Conservation (phyloP, 805 yeast genomes). For the Nakazawaea pomicola region DNA sequence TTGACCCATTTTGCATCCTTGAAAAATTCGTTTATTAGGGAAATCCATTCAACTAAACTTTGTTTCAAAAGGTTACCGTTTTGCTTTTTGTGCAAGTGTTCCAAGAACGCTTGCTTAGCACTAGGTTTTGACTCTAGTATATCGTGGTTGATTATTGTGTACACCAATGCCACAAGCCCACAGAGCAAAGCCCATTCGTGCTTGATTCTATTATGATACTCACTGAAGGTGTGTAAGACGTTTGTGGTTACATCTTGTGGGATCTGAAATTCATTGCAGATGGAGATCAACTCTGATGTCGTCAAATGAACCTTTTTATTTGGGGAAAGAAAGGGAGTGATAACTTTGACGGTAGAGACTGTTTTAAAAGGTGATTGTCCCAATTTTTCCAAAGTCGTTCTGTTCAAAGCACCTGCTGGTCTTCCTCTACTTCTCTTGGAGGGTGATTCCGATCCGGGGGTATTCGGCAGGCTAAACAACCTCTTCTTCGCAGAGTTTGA, state of each 20-base stretch:
- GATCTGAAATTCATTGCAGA: conserved; percentile 61
- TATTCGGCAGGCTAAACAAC: conserved; percentile 2
- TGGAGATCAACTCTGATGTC: conserved; percentile 35
- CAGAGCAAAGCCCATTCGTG: conserved; percentile 68
- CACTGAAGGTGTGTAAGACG: conserved; percentile 45
- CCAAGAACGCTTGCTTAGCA: conserved; percentile 39
- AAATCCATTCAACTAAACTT: conserved; percentile 49
- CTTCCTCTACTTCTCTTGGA: conserved; percentile 17
- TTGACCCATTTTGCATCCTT: conserved; percentile 59
- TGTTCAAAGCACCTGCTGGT: conserved; percentile 17
- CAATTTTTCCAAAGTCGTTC: conserved; percentile 24
- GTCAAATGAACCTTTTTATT: conserved; percentile 29
- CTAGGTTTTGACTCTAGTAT: conserved; percentile 43
- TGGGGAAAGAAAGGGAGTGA: conserved; percentile 17
- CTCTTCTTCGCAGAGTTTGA: conserved; percentile 4
- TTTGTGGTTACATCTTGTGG: conserved; percentile 47
- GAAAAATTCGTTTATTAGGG: conserved; percentile 47
- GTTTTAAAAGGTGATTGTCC: conserved; percentile 13
- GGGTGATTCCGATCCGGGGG: conserved; percentile 9
- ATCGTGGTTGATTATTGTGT: conserved; percentile 46
- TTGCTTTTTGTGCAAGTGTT: conserved; percentile 47
- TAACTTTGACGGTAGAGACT: not conserved
- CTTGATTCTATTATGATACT: conserved; percentile 47
- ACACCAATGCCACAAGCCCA: conserved; percentile 59
- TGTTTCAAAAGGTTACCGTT: conserved; percentile 45